Evolutionary conservation across 192 early-diverging fungal genomes (phyloP).

Genomic region (Backusella circina): DNA sequence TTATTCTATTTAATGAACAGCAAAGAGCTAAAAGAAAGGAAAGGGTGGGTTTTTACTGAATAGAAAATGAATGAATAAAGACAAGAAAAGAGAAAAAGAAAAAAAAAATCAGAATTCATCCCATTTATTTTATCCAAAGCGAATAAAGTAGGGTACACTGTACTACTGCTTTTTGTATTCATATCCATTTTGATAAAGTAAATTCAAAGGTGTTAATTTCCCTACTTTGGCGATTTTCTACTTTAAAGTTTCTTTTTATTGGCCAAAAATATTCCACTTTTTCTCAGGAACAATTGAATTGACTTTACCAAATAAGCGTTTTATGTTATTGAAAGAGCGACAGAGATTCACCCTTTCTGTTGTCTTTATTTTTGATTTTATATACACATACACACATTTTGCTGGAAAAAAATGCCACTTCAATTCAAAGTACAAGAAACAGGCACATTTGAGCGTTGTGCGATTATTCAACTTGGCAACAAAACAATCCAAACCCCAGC

Average conservation of each 20-base stretch:
- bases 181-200: background rate
- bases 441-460: conserved; percentile 14
- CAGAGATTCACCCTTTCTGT: background rate
- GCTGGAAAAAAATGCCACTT: conserved; percentile 4
- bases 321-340: background rate
- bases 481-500: conserved; percentile 42
- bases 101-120: background rate
- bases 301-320: background rate
- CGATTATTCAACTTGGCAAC: conserved; percentile 22
- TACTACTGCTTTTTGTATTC: background rate
- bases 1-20: background rate
- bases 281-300: background rate
- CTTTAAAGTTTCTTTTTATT: too few species aligned
- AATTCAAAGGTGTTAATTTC: background rate
- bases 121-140: background rate
- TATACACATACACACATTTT: background rate
- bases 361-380: too few species aligned
- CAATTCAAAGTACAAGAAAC: background rate
- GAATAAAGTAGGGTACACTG: background rate
- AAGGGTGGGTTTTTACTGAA: background rate
- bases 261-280: too few species aligned
- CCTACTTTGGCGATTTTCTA: background rate
- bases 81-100: background rate
- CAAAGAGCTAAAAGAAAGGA: background rate
- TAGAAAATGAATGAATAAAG: background rate